Evolutionary conservation across 352 stramenopile genomes (phyloP).

Genomic region (Peronospora farinosa): DNA sequence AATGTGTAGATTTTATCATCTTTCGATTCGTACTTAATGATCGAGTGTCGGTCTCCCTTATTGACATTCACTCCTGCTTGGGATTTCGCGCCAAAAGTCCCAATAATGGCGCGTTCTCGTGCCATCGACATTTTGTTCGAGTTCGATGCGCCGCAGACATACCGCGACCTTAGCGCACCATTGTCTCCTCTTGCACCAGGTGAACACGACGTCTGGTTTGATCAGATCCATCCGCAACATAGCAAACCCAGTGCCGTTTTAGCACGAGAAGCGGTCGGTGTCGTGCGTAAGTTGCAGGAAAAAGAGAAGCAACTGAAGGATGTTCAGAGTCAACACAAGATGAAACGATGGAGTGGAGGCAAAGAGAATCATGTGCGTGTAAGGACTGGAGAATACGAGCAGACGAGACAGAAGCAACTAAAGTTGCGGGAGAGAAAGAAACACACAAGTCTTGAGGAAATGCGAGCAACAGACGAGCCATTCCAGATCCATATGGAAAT

Average conservation of each 20-base stretch:
- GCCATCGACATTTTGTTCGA: conserved; percentile 59
- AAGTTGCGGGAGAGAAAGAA: conserved; percentile 7
- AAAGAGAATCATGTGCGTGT: conserved; percentile 35
- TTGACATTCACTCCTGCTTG: background rate
- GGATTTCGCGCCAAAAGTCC: background rate
- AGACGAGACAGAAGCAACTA: conserved; percentile 11
- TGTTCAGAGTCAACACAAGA: conserved; percentile 1
- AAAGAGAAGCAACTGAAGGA: conserved; percentile 15
- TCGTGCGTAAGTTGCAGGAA: conserved; percentile 12
- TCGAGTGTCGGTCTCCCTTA: background rate
- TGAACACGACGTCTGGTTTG: conserved; percentile 63
- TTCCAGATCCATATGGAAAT: conserved; percentile 9
- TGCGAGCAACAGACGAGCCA: conserved; percentile 16
- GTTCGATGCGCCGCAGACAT: conserved; percentile 62
- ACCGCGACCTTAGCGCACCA: conserved; percentile 43
- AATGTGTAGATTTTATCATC: too few relatives aligned
- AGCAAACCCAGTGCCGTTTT: conserved; percentile 54
- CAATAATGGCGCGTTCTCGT: conserved; percentile 11
- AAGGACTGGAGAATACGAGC: conserved; percentile 10
- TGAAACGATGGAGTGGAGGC: conserved; percentile 1
- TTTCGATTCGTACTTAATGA: background rate
- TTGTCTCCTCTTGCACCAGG: conserved; percentile 6
- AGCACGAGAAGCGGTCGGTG: conserved; percentile 25
- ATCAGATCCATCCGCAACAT: conserved; percentile 45
- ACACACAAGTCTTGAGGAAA: conserved; percentile 20